A percentile compares a stretch with the other conserved stretches of the same genome.
Conservation (phyloP, 768 basidiomycete species). For the Lactifluus pinguis region DNA sequence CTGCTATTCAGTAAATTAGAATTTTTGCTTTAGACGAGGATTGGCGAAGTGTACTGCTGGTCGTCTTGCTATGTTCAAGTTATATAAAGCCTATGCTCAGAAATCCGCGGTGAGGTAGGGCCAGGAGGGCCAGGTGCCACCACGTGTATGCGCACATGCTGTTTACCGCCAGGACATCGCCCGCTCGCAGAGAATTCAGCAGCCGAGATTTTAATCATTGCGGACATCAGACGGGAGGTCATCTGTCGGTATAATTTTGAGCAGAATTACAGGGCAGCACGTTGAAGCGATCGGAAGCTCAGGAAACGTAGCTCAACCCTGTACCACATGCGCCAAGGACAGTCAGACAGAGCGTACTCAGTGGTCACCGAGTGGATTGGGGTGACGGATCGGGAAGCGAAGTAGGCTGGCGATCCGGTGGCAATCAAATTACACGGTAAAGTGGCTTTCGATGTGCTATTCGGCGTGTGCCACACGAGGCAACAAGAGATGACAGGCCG, state of each 20-base stretch:
- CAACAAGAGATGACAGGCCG: constrained; percentile 7
- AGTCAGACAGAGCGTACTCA: not conserved
- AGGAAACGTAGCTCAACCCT: constrained; percentile 8
- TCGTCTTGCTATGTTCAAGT: not conserved
- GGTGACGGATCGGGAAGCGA: constrained; percentile 10
- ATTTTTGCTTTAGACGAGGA: constrained; percentile 7
- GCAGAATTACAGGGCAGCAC: not conserved
- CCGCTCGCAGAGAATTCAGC: constrained; percentile 7
- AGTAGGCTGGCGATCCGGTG: not conserved
- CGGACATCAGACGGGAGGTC: not conserved
- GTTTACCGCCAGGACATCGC: constrained; percentile 15
- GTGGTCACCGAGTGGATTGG: not conserved
- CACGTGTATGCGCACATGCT: constrained; percentile 12
- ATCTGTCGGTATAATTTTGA: not conserved
- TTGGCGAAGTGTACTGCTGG: not conserved
- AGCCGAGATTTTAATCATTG: constrained; percentile 16
- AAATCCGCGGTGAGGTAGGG: not conserved
- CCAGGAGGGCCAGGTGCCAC: not conserved
- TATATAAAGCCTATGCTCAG: constrained; percentile 15
- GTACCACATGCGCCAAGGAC: constrained; percentile 4
- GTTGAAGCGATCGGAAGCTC: constrained; percentile 8
- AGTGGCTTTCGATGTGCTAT: constrained; percentile 1
- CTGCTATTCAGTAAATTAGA: not conserved
- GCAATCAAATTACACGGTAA: constrained; percentile 3
- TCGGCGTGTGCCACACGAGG: constrained; percentile 20